Base-by-base conservation (phyloP, 2,329 filamentous ascomycete species). In the Colletotrichum chlorophyti region DNA sequence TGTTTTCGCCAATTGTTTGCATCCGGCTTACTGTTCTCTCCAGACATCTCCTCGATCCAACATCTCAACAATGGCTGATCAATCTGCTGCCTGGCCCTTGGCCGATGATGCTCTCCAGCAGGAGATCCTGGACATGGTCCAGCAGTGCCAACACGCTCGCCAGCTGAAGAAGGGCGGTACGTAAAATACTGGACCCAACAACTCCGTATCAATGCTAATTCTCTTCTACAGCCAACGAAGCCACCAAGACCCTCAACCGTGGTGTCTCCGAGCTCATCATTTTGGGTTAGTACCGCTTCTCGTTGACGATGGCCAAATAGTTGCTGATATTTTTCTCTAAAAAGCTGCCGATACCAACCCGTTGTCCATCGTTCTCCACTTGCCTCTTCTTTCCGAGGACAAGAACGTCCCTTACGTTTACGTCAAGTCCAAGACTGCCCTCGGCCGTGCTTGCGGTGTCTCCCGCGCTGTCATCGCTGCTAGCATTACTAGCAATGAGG, bases 91-190 rank as follows among this genome's bases (percentile, higher is more conserved):
- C 64, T 91, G 88, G 87, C 88, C 88, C 62, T 74, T 90, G 72
- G 89, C 90, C 74, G 89, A 91, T 71, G 82, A 85, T 70, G 84
- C 86, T 68, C 82, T 96, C 64, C 86, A 90, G 53, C 88, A 93
- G 80, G 88, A 93, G 74, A 87, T 97, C 64, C 85, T 97, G 63
- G 90, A 96, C 67, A 83, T 93, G 53, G 83, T 93, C 62, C 91
- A 94, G 79, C 88, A 90, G 70, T 75, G 87, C 80, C 53, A 80
- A 77, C 80, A 90, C 78, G 82, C 85, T 70, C 83, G 88, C 48
- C 91, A 95, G 82, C 78, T 93, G 65, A 95, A 95, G 83, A 96
- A 95, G 83, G 91, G 91, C 62, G 91, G 91, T 72, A 94, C 93
- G 57, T 58, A 3, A 6, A 23, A 34, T 2, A 24, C 31, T 32